These are phyloP conservation scores for Fusarium paranaense DNA, from an alignment of 2,329 filamentous ascomycete genomes.

Conservation along the genomic window DNA sequence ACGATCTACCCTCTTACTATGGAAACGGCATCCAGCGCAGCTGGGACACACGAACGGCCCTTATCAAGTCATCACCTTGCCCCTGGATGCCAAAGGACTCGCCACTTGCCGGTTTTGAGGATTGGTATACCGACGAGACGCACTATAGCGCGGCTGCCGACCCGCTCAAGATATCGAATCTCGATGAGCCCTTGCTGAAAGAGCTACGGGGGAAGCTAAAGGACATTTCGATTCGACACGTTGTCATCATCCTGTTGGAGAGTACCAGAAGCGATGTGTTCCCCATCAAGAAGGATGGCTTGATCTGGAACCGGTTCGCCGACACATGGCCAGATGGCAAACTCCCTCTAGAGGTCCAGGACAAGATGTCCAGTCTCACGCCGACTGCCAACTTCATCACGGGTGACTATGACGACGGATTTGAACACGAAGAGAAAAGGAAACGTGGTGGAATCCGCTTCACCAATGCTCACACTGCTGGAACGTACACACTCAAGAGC, in stretches of 20 bases:
- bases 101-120: slow-evolving; percentile 39
- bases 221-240: slow-evolving; percentile 54
- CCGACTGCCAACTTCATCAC: slow-evolving; percentile 50
- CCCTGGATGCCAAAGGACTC: slow-evolving; percentile 40
- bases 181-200: slow-evolving; percentile 48
- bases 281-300: slow-evolving; percentile 54
- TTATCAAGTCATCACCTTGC: slow-evolving; percentile 35
- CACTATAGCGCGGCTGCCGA: slow-evolving; percentile 53
- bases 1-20: slow-evolving; percentile 38
- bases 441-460: slow-evolving; percentile 54
- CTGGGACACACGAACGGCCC: slow-evolving; percentile 45
- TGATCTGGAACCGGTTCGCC: slow-evolving; percentile 51
- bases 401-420: slow-evolving; percentile 52
- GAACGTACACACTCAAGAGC: slow-evolving; percentile 59
- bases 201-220: slow-evolving; percentile 41
- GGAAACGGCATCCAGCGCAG: slow-evolving; percentile 43
- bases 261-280: slow-evolving; percentile 60
- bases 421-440: slow-evolving; percentile 37
- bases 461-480: slow-evolving; percentile 55
- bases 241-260: slow-evolving; percentile 58
- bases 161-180: slow-evolving; percentile 56
- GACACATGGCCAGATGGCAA: slow-evolving; percentile 47
- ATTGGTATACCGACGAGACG: slow-evolving; percentile 39
- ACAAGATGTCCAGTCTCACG: slow-evolving; percentile 45
- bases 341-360: slow-evolving; percentile 48